phyloP scores from a whole-genome alignment of 257 asterid species.

The Cynanchum wilfordii region DNA sequence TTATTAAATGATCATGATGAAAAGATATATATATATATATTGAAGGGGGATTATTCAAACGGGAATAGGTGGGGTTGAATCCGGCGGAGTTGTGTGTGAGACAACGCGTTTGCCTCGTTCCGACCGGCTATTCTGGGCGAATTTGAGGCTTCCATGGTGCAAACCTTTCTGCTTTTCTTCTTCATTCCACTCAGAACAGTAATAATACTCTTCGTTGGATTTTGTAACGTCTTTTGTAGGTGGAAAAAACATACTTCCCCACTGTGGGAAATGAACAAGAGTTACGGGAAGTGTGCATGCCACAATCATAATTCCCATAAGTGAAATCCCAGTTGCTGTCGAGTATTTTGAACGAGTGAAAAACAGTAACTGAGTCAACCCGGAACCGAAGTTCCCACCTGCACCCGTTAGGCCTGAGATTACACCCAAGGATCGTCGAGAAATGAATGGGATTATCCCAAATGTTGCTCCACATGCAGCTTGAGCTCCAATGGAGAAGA shows the following conservation, averaged over 20 bases:
- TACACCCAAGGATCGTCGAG: constrained; percentile 47
- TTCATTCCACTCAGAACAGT: constrained; percentile 41
- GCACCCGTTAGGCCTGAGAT: constrained; percentile 57
- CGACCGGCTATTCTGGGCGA: constrained; percentile 54
- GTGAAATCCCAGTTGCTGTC: constrained; percentile 36
- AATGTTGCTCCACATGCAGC: constrained; percentile 55
- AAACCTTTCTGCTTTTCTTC: constrained; percentile 44
- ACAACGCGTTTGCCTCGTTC: constrained; percentile 41
- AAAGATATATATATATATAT: no score
- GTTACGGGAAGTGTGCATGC: constrained; percentile 44
- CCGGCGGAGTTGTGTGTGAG: constrained; percentile 11
- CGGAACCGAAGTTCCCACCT: constrained; percentile 58
- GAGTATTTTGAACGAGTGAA: constrained; percentile 40
- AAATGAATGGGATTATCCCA: constrained; percentile 50
- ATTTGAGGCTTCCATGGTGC: constrained; percentile 43
- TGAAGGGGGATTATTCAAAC: no score
- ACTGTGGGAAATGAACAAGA: constrained; percentile 54
- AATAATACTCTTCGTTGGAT: constrained; percentile 44
- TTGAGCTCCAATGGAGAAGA: constrained; percentile 51
- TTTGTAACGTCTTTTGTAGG: constrained; percentile 18
- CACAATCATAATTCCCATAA: constrained; percentile 52
- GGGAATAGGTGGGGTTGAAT: not conserved
- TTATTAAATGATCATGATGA: no score
- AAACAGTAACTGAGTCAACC: constrained; percentile 45
- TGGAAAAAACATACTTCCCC: constrained; percentile 63